Percentiles rank a stretch among this genome's conserved stretches.
Evolutionary conservation across 306 rosid genomes (phyloP).

Genomic region (Pachyrhizus erosus): DNA sequence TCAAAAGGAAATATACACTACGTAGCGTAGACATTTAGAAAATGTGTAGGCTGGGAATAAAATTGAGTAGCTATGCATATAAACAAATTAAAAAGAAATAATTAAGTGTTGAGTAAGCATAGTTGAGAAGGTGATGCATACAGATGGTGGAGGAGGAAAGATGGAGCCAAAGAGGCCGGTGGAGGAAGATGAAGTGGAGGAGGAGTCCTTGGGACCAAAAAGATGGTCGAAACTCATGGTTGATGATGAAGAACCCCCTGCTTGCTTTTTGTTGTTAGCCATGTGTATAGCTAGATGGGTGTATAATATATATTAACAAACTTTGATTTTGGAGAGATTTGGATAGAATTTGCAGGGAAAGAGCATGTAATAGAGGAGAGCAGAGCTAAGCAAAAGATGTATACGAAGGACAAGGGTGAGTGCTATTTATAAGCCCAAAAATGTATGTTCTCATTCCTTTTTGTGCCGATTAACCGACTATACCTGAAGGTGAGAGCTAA

Average conservation of each 20-base stretch:
- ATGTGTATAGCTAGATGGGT: not conserved
- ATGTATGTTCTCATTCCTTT: not conserved
- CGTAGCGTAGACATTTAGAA: not conserved
- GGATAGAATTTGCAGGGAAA: conserved; percentile 55
- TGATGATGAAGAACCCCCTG: conserved; percentile 55
- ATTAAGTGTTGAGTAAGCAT: not conserved
- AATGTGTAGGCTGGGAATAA: too few species aligned
- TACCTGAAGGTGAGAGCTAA: not conserved
- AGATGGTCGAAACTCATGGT: conserved; percentile 65
- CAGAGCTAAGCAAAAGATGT: conserved; percentile 47
- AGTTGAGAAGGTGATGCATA: conserved; percentile 42
- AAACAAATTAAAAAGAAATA: not conserved
- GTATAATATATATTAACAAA: not conserved
- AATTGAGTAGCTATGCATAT: not conserved
- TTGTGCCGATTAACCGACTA: not conserved
- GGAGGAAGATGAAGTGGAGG: conserved; percentile 59
- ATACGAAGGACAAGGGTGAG: conserved; percentile 26
- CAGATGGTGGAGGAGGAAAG: conserved; percentile 74
- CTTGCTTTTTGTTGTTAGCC: conserved; percentile 53
- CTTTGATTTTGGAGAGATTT: not conserved
- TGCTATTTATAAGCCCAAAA: conserved; percentile 53
- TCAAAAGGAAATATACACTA: not conserved
- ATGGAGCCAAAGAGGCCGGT: conserved; percentile 64
- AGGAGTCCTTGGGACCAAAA: conserved; percentile 70
- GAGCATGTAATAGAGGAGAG: not conserved